These are phyloP conservation scores for Cryphonectria nitschkei DNA, from an alignment of 2,329 filamentous ascomycete species.

Conservation along the genomic window DNA sequence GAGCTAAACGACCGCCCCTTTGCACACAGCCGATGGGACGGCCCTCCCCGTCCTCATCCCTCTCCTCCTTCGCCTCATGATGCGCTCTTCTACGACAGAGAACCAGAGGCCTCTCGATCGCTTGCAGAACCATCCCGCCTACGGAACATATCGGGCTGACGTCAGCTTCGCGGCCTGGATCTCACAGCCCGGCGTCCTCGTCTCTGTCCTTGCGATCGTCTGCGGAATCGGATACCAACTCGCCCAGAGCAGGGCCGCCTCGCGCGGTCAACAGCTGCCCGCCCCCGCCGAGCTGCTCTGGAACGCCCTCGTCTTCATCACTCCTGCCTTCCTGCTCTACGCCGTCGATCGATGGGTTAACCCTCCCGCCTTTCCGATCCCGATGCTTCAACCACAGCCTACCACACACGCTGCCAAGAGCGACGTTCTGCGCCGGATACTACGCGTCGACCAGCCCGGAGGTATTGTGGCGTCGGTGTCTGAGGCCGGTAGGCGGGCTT, in stretches of 20 bases:
- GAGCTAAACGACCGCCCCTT: neutral
- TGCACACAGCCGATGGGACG: conserved; percentile 20
- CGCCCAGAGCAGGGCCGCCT: conserved; percentile 34
- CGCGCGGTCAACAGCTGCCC: conserved; percentile 32
- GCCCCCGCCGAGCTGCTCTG: conserved; percentile 57
- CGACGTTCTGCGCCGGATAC: conserved; percentile 64
- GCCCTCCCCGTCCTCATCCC: conserved; percentile 9
- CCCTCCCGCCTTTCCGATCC: conserved; percentile 47
- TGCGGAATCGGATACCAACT: conserved; percentile 42
- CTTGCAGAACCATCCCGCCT: conserved; percentile 19
- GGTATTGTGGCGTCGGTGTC: conserved; percentile 61
- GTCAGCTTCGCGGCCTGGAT: conserved; percentile 39
- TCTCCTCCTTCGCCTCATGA: conserved; percentile 23
- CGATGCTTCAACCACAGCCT: conserved; percentile 43
- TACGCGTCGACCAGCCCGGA: conserved; percentile 59
- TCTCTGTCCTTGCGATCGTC: conserved; percentile 41
- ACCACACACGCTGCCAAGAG: conserved; percentile 63
- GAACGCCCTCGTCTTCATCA: conserved; percentile 61
- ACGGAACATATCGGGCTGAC: conserved; percentile 32
- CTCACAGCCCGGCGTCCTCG: conserved; percentile 41
- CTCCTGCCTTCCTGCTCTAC: conserved; percentile 61
- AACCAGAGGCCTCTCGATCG: conserved; percentile 22
- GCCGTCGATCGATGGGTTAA: conserved; percentile 59
- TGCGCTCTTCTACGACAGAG: conserved; percentile 23
- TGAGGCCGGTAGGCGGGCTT: conserved; percentile 59